phyloP scores from a whole-genome alignment of 331 rosid genomes.

The Rosa hybrid region DNA sequence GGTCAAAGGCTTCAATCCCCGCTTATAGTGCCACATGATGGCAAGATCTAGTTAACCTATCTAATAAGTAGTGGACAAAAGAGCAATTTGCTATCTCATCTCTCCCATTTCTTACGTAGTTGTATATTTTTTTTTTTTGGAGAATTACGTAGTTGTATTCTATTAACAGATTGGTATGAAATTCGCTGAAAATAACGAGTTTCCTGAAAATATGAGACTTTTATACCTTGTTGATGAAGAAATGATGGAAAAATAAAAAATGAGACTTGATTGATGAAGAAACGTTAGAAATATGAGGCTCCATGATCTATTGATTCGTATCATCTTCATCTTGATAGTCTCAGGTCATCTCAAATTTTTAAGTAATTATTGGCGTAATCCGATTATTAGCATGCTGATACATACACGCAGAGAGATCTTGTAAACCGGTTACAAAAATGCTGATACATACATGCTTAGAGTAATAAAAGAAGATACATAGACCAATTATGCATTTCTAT shows the following conservation, averaged over 20 bases:
- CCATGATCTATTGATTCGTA: background rate
- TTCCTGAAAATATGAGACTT: background rate
- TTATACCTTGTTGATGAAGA: background rate
- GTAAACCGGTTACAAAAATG: too few species aligned
- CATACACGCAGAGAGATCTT: too few species aligned
- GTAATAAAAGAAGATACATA: too few species aligned
- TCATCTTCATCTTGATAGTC: too few species aligned
- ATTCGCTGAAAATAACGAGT: background rate
- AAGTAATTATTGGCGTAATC: too few species aligned
- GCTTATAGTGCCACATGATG: background rate
- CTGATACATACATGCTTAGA: too few species aligned
- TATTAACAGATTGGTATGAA: background rate
- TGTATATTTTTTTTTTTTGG: background rate
- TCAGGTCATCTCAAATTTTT: too few species aligned
- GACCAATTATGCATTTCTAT: too few species aligned
- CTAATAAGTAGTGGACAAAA: background rate
- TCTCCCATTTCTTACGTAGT: background rate
- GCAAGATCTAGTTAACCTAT: background rate
- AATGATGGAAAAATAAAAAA: background rate
- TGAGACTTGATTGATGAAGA: background rate
- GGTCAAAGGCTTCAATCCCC: background rate
- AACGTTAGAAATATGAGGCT: background rate
- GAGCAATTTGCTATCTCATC: background rate
- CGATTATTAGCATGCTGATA: too few species aligned
- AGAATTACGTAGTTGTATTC: background rate